A percentile compares a stretch with the other conserved stretches of the same genome.
Conservation (phyloP, 371 early-diverging fungal species). For the Blakeslea trispora region DNA sequence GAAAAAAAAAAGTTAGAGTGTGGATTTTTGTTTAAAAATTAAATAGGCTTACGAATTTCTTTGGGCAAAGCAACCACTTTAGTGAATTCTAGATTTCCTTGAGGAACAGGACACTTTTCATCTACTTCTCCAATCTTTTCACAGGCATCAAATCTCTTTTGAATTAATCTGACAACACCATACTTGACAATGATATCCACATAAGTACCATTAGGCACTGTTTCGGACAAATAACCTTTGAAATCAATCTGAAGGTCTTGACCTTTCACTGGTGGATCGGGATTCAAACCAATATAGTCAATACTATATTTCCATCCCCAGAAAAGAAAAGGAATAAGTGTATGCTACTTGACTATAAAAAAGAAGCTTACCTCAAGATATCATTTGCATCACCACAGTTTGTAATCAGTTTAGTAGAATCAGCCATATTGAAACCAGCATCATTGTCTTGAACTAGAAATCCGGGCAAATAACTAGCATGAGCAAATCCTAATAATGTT, state of each 20-base stretch:
- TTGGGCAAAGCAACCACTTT: slow-evolving; percentile 59
- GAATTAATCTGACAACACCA: slow-evolving; percentile 41
- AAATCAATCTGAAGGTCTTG: slow-evolving; percentile 52
- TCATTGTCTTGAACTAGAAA: slow-evolving; percentile 22
- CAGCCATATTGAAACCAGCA: background rate
- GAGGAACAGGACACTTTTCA: slow-evolving; percentile 57
- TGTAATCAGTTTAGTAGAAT: slow-evolving; percentile 29
- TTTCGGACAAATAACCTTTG: slow-evolving; percentile 49
- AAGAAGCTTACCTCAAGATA: slow-evolving; percentile 24
- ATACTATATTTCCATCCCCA: slow-evolving; percentile 25
- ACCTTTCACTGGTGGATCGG: slow-evolving; percentile 63
- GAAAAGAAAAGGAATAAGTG: no score
- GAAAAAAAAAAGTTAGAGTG: no score
- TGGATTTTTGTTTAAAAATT: background rate
- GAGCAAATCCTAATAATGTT: slow-evolving; percentile 3
- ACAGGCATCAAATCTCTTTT: slow-evolving; percentile 55
- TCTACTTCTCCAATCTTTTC: slow-evolving; percentile 51
- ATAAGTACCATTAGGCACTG: slow-evolving; percentile 53
- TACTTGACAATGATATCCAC: slow-evolving; percentile 54
- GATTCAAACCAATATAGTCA: slow-evolving; percentile 45
- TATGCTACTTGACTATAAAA: background rate
- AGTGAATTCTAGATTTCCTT: slow-evolving; percentile 46
- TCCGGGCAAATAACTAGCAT: slow-evolving; percentile 20
- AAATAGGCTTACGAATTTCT: slow-evolving; percentile 47
- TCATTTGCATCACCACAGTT: slow-evolving; percentile 27